A percentile compares a stretch with the other conserved stretches of the same genome.
phyloP scores from a whole-genome alignment of 495 filamentous ascomycete genomes.

The Peziza echinospora region DNA sequence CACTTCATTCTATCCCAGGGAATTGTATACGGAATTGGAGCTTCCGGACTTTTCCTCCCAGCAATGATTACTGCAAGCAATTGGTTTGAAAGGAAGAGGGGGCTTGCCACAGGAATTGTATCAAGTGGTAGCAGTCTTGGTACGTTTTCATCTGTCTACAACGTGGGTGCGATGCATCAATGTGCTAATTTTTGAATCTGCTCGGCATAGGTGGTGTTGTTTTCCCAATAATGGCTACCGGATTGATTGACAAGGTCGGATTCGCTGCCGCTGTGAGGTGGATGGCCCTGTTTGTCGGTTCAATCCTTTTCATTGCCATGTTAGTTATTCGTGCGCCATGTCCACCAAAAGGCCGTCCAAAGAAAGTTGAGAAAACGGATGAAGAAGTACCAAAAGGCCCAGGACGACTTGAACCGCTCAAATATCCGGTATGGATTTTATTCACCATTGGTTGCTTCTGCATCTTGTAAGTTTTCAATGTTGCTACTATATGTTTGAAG shows the following conservation, averaged over 20 bases:
- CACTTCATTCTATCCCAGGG: conserved; percentile 6
- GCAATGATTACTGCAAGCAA: background rate
- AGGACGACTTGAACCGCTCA: conserved; percentile 1
- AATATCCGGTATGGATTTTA: background rate
- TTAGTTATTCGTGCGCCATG: background rate
- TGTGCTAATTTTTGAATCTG: no score
- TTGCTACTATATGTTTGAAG: conserved; percentile 1
- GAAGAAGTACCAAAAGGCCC: conserved; percentile 4
- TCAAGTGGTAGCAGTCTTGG: conserved; percentile 2
- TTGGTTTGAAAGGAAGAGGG: conserved; percentile 4
- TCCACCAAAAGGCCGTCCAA: conserved; percentile 4
- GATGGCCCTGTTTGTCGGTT: conserved; percentile 2
- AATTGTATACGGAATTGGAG: conserved; percentile 3
- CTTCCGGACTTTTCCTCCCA: background rate
- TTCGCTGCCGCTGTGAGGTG: conserved; percentile 1
- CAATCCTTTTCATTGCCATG: background rate
- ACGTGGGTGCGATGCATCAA: no score
- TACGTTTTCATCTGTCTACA: background rate
- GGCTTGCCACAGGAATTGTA: conserved; percentile 5
- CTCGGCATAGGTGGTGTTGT: conserved; percentile 4
- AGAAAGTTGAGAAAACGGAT: no score
- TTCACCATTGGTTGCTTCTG: conserved; percentile 7
- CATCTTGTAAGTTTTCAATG: conserved; percentile 3
- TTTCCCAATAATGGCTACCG: conserved; percentile 2
- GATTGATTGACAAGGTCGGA: background rate